Evolutionary conservation across 306 rosid species (phyloP).

Genomic region (Canavalia ensiformis): DNA sequence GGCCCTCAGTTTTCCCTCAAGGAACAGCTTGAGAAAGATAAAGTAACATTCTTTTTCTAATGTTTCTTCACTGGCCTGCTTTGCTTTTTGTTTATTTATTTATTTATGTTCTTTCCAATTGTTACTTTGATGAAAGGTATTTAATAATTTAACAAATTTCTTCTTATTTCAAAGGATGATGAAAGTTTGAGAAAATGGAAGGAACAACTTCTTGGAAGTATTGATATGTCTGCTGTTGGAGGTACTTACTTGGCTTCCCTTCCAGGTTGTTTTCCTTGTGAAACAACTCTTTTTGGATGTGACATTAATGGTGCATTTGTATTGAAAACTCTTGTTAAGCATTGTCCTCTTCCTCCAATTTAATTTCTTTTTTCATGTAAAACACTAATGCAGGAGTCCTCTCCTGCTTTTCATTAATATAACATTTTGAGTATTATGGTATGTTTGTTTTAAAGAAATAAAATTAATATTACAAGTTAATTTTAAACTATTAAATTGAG

Average conservation of each 20-base stretch:
- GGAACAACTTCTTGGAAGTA: constrained; percentile 83
- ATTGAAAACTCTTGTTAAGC: constrained; percentile 29
- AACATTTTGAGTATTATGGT: too few relatives aligned
- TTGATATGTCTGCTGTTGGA: constrained; percentile 81
- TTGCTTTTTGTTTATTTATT: not conserved
- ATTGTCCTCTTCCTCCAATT: constrained; percentile 17
- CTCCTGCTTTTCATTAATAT: not conserved
- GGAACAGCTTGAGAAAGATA: constrained; percentile 93
- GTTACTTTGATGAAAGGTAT: constrained; percentile 4
- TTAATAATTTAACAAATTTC: not conserved
- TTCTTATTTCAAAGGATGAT: constrained; percentile 68
- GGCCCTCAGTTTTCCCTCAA: constrained; percentile 91
- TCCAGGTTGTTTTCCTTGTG: not conserved
- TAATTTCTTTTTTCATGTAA: not conserved
- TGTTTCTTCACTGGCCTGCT: constrained; percentile 15
- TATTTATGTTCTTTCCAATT: not conserved
- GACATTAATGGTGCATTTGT: constrained; percentile 8
- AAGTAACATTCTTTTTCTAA: constrained; percentile 54
- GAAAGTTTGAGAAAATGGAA: constrained; percentile 95
- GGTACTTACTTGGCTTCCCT: constrained; percentile 54
- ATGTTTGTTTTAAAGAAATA: too few relatives aligned
- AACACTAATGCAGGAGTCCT: not conserved
- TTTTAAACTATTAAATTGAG: too few relatives aligned
- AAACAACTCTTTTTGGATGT: not conserved
- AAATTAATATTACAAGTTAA: too few relatives aligned